Percentiles rank a stretch among this genome's conserved stretches.
phyloP scores from a whole-genome alignment of 768 basidiomycete genomes.

The Lepiota brunneoincarnata region DNA sequence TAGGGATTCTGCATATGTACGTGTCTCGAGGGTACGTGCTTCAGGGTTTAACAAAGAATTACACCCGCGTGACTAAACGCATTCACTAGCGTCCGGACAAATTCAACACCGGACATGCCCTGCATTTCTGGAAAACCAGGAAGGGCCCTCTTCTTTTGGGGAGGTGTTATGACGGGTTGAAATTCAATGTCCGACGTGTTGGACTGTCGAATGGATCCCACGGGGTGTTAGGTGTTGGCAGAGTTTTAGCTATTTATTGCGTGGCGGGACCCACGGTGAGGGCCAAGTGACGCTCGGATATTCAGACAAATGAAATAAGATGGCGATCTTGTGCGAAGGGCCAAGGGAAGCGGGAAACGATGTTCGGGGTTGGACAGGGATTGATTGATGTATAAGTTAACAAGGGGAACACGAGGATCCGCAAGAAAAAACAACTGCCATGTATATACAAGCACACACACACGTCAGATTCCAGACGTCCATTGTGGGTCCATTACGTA shows the following conservation, averaged over 20 bases:
- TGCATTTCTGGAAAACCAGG: constrained; percentile 4
- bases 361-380: neutral
- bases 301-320: neutral
- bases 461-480: constrained; percentile 5
- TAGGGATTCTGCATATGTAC: neutral
- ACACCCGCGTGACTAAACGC: neutral
- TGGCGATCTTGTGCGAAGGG: neutral
- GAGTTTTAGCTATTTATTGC: neutral
- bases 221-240: neutral
- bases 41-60: constrained; percentile 11
- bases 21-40: neutral
- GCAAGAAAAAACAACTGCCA: constrained; percentile 10
- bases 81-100: too few species aligned
- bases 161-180: constrained; percentile 1
- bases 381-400: neutral
- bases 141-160: neutral
- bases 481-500: constrained; percentile 14
- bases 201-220: neutral
- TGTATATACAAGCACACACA: constrained; percentile 12
- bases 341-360: neutral
- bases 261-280: neutral
- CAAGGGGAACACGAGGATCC: constrained; percentile 1
- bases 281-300: neutral
- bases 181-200: constrained; percentile 3
- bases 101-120: neutral